Evolutionary conservation across 2,329 filamentous ascomycete genomes (phyloP).

Genomic region (Coniochaeta hoffmannii): DNA sequence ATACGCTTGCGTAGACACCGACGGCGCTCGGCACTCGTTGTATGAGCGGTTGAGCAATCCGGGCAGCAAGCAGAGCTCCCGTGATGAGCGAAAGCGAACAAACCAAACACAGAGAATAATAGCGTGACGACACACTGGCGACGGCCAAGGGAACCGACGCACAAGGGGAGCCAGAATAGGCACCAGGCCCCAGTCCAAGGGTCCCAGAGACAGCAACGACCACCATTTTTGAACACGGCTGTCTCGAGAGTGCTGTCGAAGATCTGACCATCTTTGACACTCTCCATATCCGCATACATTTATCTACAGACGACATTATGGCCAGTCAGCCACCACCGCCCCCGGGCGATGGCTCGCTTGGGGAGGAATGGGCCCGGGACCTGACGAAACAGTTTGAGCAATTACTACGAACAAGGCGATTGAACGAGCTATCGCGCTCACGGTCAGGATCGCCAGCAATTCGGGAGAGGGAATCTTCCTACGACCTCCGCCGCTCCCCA

Average conservation of each 20-base stretch:
- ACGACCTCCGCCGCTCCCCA: slow-evolving; percentile 35
- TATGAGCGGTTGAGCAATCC: background rate
- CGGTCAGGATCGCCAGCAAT: slow-evolving; percentile 21
- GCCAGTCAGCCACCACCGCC: slow-evolving; percentile 8
- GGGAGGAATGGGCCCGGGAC: slow-evolving; percentile 70
- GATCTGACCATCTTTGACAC: slow-evolving; percentile 7
- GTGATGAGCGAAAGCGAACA: background rate
- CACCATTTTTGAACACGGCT: slow-evolving; percentile 6
- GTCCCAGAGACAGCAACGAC: background rate
- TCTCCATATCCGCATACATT: slow-evolving; percentile 5
- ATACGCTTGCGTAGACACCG: background rate
- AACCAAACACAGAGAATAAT: background rate
- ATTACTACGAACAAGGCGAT: slow-evolving; percentile 74
- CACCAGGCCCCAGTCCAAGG: background rate
- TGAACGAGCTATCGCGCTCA: slow-evolving; percentile 69
- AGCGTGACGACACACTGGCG: background rate
- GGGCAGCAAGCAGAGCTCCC: background rate
- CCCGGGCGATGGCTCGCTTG: slow-evolving; percentile 28
- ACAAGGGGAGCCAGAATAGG: background rate
- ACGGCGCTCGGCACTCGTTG: background rate
- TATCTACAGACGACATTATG: slow-evolving; percentile 19
- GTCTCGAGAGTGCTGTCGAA: slow-evolving; percentile 9
- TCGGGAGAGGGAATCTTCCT: slow-evolving; percentile 41
- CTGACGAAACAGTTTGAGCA: slow-evolving; percentile 81
- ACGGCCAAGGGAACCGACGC: background rate